Base-by-base conservation (phyloP, 495 filamentous ascomycete genomes). In the Talaromyces liani region DNA sequence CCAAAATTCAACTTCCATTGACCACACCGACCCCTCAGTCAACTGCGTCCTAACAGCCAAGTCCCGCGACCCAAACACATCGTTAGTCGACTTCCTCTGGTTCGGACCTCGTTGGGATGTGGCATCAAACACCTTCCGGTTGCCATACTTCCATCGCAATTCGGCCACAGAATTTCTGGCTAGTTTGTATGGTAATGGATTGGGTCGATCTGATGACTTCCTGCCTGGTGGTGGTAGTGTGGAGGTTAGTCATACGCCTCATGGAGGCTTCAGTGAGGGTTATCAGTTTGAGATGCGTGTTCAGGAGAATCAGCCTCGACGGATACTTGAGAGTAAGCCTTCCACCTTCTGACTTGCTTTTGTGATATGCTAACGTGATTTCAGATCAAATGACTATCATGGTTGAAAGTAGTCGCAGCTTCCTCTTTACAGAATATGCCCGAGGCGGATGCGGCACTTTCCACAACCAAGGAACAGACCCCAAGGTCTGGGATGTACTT, bases 61-160 rank as follows among this genome's bases (percentile, higher is more conserved):
- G 25, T 79, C 76, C 6, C 71, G 71, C 0, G 72, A 79, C 66
- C 76, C 76, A 0, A 63, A 68, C 31, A 74, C 71, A 4, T 70
- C 74, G 1, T 65, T 77, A 22, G 74, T 68, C 3, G 76, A 77
- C 67, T 79, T 77, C 65, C 68, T 79, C 24, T 77, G 75, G 74
- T 77, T 79, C 54, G 76, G 76, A 0, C 76, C 76, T 3, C 71
- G 74, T 8, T 79, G 76, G 76, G 76, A 79, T 64, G 73, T 75
- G 4, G 74, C 76, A 2, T 72, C 73, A 45, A 79, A 79, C 63
- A 77, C 75, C 0, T 79, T 79, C 65, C 72, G 76, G 2, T 68
- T 76, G 1, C 73, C 76, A 1, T 79, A 79, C 59, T 79, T 79
- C 68, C 76, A 77, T 55, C 76, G 76, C 36, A 79, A 76, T 63